Evolutionary conservation across 306 rosid genomes (phyloP).

Genomic region (Pueraria montana): DNA sequence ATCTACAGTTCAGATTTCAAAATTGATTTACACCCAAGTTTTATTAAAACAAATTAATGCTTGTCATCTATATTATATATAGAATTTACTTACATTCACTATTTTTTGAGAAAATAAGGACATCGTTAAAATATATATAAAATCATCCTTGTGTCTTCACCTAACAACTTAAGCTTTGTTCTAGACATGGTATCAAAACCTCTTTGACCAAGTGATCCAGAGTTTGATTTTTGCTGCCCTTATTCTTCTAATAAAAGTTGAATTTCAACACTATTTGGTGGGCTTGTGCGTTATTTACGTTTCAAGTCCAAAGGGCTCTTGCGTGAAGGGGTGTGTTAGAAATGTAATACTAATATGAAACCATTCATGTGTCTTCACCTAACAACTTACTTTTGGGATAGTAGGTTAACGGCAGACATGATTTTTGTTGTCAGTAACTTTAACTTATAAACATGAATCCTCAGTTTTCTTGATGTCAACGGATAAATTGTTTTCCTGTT

Average conservation of each 20-base stretch:
- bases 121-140: neutral
- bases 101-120: slow-evolving; percentile 31
- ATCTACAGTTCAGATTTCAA: slow-evolving; percentile 32
- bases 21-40: slow-evolving; percentile 16
- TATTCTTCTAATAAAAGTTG: neutral
- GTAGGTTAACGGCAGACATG: slow-evolving; percentile 1
- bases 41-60: slow-evolving; percentile 17
- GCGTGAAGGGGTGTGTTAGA: neutral
- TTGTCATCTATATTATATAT: slow-evolving; percentile 9
- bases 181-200: neutral
- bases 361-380: neutral
- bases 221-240: neutral
- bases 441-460: slow-evolving; percentile 22
- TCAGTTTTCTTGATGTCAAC: slow-evolving; percentile 25
- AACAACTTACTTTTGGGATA: neutral
- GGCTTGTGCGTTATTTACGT: neutral
- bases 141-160: neutral
- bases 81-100: slow-evolving; percentile 7
- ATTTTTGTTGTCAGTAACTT: slow-evolving; percentile 8
- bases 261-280: neutral
- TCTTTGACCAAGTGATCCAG: neutral
- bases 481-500: neutral
- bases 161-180: neutral
- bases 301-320: neutral
- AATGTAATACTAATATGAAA: neutral